Percentiles rank a stretch among this genome's conserved stretches.
These are phyloP conservation scores for Oryza nivara DNA, from an alignment of 176 grass and related monocot genomes.

Conservation along the genomic window DNA sequence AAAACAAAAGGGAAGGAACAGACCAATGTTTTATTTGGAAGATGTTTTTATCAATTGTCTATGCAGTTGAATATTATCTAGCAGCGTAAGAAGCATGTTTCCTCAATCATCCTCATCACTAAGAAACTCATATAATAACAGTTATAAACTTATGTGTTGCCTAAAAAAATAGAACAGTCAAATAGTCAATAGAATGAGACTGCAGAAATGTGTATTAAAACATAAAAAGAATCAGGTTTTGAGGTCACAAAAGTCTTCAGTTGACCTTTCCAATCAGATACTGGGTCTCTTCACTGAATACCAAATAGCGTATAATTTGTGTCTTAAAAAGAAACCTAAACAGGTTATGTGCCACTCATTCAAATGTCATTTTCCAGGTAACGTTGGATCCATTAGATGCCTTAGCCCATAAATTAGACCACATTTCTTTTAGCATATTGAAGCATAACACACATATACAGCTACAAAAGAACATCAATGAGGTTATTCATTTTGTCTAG, in stretches of 20 bases:
- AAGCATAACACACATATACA: background rate
- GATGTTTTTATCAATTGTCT: background rate
- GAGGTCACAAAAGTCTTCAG: background rate
- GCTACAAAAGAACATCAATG: background rate
- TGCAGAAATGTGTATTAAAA: background rate
- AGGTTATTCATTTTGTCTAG: background rate
- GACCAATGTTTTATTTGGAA: background rate
- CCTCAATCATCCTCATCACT: background rate
- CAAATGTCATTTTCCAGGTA: background rate
- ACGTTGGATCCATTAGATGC: background rate
- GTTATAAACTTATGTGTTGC: background rate
- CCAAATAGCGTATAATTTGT: background rate
- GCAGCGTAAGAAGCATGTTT: background rate
- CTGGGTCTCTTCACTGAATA: slow-evolving; percentile 10
- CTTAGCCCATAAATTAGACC: background rate
- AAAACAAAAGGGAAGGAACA: background rate
- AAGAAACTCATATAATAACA: background rate
- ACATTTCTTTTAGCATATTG: background rate
- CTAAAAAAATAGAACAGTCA: slow-evolving; percentile 9
- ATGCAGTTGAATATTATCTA: background rate
- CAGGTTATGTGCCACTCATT: background rate
- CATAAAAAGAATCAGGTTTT: background rate
- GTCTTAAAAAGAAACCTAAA: background rate
- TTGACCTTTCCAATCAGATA: slow-evolving; percentile 19
- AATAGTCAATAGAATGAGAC: background rate